These are phyloP conservation scores for Penicillium corylophilum DNA, from an alignment of 2,329 filamentous ascomycete species.

Conservation along the genomic window DNA sequence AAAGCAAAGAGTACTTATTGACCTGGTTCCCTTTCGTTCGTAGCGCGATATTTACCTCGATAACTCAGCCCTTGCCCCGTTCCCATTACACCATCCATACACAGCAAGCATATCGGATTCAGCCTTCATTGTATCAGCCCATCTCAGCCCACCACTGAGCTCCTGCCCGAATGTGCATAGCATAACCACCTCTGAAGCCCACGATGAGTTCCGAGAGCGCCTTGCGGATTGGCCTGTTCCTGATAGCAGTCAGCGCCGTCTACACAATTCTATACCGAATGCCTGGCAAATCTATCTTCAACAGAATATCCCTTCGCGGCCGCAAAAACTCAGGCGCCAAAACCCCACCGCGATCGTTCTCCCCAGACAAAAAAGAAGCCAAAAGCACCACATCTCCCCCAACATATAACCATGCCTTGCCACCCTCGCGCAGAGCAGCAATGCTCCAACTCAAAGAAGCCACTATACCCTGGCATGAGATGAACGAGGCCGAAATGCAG, in stretches of 20 bases:
- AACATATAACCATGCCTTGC: slow-evolving; percentile 51
- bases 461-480: slow-evolving; percentile 20
- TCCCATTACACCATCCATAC: background rate
- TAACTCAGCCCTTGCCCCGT: background rate
- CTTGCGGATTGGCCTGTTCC: slow-evolving; percentile 25
- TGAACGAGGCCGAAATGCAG: slow-evolving; percentile 34
- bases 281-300: slow-evolving; percentile 42
- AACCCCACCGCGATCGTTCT: slow-evolving; percentile 56
- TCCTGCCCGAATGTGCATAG: slow-evolving; percentile 9
- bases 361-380: slow-evolving; percentile 47
- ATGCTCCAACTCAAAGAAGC: slow-evolving; percentile 36
- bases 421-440: slow-evolving; percentile 52
- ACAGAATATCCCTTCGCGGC: slow-evolving; percentile 39
- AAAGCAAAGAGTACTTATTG: slow-evolving; percentile 12
- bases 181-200: slow-evolving; percentile 19
- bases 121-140: background rate
- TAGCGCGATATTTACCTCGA: background rate
- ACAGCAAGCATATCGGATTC: no score
- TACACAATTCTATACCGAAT: slow-evolving; percentile 29
- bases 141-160: background rate
- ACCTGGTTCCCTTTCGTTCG: background rate
- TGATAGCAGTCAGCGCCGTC: slow-evolving; percentile 23
- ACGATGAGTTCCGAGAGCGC: slow-evolving; percentile 14
- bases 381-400: slow-evolving; percentile 27
- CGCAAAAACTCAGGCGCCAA: slow-evolving; percentile 48